Percentiles rank a stretch among this genome's conserved stretches.
phyloP scores from a whole-genome alignment of 805 yeast species.

The Lipomyces yamadae region DNA sequence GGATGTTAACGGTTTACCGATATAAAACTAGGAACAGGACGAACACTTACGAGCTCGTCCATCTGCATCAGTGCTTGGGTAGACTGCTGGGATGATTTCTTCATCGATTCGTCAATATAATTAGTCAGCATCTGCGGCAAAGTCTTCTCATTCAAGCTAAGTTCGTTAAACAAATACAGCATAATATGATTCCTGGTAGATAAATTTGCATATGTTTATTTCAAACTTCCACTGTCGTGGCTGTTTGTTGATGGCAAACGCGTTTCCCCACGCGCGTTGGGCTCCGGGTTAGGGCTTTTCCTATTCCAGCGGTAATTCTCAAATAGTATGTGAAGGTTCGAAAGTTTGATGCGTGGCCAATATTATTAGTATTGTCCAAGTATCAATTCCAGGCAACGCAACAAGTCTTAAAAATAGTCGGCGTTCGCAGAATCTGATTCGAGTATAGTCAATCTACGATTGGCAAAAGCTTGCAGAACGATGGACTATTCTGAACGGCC shows the following conservation, averaged over 20 bases:
- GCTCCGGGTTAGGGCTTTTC: too few relatives aligned
- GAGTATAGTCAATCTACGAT: too few relatives aligned
- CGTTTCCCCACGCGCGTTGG: neutral
- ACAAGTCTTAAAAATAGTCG: neutral
- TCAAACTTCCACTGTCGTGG: neutral
- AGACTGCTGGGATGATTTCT: conserved; percentile 17
- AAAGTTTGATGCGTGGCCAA: too few relatives aligned
- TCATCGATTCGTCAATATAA: conserved; percentile 8
- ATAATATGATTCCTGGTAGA: neutral
- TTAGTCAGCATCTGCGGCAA: conserved; percentile 12
- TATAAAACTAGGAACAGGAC: neutral
- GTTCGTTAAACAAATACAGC: neutral
- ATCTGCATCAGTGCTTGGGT: conserved; percentile 26
- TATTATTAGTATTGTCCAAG: too few relatives aligned
- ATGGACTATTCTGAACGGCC: neutral
- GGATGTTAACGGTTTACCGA: neutral
- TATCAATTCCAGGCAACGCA: too few relatives aligned
- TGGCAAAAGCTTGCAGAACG: neutral
- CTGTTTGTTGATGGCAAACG: neutral
- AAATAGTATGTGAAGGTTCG: too few relatives aligned
- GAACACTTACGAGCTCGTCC: conserved; percentile 23
- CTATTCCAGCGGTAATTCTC: too few relatives aligned
- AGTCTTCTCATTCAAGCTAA: neutral
- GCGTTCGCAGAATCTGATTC: neutral
- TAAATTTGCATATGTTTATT: neutral